phyloP scores from a whole-genome alignment of 768 basidiomycete genomes.

The Mycena sanguinolenta region DNA sequence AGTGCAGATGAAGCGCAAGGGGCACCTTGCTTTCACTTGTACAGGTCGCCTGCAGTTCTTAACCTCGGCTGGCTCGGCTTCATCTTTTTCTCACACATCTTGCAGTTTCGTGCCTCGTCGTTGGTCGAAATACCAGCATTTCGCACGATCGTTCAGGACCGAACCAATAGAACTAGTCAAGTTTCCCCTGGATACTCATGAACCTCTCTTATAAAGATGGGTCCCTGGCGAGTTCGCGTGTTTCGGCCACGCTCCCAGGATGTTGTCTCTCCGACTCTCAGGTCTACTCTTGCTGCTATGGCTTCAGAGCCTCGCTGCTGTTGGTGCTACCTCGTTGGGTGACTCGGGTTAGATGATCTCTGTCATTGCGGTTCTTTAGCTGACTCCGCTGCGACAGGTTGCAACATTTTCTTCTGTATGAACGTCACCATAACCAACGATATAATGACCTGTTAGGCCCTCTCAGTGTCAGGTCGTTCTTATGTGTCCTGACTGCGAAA shows the following conservation, averaged over 20 bases:
- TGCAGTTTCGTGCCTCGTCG: constrained; percentile 30
- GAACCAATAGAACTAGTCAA: constrained; percentile 19
- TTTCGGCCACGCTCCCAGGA: constrained; percentile 26
- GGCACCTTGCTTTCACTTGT: no score
- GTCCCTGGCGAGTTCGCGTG: not conserved
- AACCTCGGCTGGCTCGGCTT: not conserved
- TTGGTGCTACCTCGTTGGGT: constrained; percentile 18
- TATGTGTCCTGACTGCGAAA: not conserved
- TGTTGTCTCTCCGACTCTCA: constrained; percentile 16
- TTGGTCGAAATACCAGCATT: not conserved
- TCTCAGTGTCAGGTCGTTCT: not conserved
- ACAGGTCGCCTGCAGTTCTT: not conserved
- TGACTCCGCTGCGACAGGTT: constrained; percentile 23
- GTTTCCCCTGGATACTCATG: constrained; percentile 30
- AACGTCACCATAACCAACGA: constrained; percentile 29
- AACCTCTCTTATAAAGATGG: constrained; percentile 30
- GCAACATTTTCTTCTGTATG: constrained; percentile 36
- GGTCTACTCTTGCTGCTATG: constrained; percentile 29
- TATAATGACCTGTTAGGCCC: constrained; percentile 29
- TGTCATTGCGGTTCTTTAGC: not conserved
- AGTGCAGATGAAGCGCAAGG: no score
- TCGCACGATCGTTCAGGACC: constrained; percentile 27
- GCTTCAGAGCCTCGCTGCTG: constrained; percentile 23
- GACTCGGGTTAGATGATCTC: constrained; percentile 17
- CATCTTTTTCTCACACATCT: constrained; percentile 20